phyloP scores from a whole-genome alignment of 202 grass and related monocot genomes.

The Brachypodium distachyon region DNA sequence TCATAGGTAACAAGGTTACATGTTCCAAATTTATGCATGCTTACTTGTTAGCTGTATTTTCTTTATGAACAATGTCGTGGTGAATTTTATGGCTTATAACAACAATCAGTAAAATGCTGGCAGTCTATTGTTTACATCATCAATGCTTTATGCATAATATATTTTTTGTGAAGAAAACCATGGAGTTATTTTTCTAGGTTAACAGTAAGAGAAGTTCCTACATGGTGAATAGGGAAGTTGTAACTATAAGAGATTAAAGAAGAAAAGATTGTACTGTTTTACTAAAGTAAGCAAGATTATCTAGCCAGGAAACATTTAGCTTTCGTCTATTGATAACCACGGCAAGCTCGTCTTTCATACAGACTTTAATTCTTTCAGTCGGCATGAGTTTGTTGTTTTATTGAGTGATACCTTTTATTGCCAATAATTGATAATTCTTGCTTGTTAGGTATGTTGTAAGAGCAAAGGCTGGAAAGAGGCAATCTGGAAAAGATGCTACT shows the following conservation, averaged over 20 bases:
- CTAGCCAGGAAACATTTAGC: neutral
- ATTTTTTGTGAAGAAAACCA: neutral
- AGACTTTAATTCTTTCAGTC: neutral
- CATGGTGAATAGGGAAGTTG: neutral
- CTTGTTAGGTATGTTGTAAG: slow-evolving; percentile 90
- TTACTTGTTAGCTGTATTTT: neutral
- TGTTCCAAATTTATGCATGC: neutral
- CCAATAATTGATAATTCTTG: neutral
- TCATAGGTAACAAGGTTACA: slow-evolving; percentile 54
- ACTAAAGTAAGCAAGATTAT: neutral
- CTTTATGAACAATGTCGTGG: neutral
- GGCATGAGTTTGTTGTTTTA: neutral
- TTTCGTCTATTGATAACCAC: neutral
- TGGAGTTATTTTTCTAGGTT: neutral
- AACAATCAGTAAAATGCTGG: neutral
- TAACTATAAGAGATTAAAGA: neutral
- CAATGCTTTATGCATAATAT: neutral
- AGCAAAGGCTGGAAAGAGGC: slow-evolving; percentile 91
- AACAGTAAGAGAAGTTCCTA: neutral
- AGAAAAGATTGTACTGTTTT: neutral
- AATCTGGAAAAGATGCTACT: slow-evolving; percentile 93
- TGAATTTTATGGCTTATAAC: neutral
- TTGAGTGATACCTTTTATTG: neutral
- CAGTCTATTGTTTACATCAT: neutral
- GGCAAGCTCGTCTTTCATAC: neutral